Evolutionary conservation across 306 rosid genomes (phyloP).

Genomic region (Cotoneaster glaucophyllus): DNA sequence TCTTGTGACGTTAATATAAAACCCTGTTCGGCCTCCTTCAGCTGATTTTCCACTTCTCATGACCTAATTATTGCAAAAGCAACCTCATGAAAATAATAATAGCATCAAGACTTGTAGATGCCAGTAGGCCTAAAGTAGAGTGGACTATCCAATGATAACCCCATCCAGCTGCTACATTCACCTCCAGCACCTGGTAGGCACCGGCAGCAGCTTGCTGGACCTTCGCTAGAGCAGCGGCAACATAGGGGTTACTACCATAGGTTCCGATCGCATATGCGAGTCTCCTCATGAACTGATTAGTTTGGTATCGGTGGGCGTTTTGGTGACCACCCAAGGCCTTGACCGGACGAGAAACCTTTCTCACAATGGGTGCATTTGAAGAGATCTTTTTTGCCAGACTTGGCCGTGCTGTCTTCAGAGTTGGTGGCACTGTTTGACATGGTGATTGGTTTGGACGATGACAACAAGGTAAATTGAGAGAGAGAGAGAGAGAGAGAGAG

Average conservation of each 20-base stretch:
- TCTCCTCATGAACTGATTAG: not conserved
- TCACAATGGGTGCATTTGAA: not conserved
- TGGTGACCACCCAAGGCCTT: slow-evolving; percentile 13
- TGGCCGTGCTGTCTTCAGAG: not conserved
- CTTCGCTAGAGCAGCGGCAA: not conserved
- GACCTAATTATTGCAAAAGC: not conserved
- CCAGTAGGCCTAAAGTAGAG: not conserved
- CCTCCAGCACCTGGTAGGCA: not conserved
- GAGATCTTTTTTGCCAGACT: not conserved
- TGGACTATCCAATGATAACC: not conserved
- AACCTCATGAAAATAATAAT: not conserved
- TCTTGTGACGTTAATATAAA: not conserved
- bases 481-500: not conserved
- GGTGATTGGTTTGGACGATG: not conserved
- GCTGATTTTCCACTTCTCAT: not conserved
- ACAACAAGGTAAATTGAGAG: not conserved
- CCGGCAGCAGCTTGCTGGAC: not conserved
- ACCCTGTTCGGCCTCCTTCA: not conserved
- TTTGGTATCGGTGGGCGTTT: not conserved
- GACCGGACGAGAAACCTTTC: not conserved
- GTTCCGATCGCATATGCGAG: not conserved
- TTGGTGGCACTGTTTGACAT: not conserved
- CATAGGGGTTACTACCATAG: not conserved
- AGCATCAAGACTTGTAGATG: not conserved
- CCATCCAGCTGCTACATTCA: not conserved